A percentile compares a stretch with the other conserved stretches of the same genome.
phyloP scores from a whole-genome alignment of 305 asterid genomes.

The Plantago coronopus region DNA sequence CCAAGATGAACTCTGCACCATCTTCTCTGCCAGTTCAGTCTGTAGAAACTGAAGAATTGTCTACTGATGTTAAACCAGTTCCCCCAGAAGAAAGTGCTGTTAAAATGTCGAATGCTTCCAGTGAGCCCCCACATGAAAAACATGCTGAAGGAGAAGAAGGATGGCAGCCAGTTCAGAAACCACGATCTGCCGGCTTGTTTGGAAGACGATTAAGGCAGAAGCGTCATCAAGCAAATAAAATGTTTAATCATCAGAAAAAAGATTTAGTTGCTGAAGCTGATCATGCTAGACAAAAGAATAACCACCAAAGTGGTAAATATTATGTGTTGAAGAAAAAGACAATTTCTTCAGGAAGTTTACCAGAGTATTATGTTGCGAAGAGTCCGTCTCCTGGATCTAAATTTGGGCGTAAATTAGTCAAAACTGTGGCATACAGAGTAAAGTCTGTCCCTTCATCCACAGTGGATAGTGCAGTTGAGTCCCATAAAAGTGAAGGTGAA shows the following conservation, averaged over 20 bases:
- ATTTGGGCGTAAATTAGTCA: slow-evolving; percentile 70
- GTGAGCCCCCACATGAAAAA: slow-evolving; percentile 47
- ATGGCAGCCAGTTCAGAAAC: slow-evolving; percentile 95
- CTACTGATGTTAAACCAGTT: slow-evolving; percentile 33
- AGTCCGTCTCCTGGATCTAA: slow-evolving; percentile 57
- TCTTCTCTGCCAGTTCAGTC: slow-evolving; percentile 39
- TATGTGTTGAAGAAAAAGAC: slow-evolving; percentile 69
- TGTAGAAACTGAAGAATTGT: slow-evolving; percentile 35
- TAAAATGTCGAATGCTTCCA: slow-evolving; percentile 31
- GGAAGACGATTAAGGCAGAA: slow-evolving; percentile 76
- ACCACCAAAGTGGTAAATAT: slow-evolving; percentile 57
- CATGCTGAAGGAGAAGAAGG: slow-evolving; percentile 89
- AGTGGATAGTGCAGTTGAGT: slow-evolving; percentile 41
- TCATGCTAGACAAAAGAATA: slow-evolving; percentile 51
- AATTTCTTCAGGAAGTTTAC: slow-evolving; percentile 57
- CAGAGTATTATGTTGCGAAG: slow-evolving; percentile 83
- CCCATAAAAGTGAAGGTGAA: slow-evolving; percentile 44
- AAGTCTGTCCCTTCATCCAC: slow-evolving; percentile 64
- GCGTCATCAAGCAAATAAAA: slow-evolving; percentile 54
- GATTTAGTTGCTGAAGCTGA: slow-evolving; percentile 64
- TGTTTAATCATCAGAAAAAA: slow-evolving; percentile 64
- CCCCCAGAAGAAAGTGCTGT: slow-evolving; percentile 40
- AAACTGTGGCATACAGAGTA: slow-evolving; percentile 83
- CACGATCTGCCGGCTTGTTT: slow-evolving; percentile 72
- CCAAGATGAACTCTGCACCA: slow-evolving; percentile 28